Base-by-base conservation (phyloP, 306 rosid genomes). In the Gleditsia sinensis region DNA sequence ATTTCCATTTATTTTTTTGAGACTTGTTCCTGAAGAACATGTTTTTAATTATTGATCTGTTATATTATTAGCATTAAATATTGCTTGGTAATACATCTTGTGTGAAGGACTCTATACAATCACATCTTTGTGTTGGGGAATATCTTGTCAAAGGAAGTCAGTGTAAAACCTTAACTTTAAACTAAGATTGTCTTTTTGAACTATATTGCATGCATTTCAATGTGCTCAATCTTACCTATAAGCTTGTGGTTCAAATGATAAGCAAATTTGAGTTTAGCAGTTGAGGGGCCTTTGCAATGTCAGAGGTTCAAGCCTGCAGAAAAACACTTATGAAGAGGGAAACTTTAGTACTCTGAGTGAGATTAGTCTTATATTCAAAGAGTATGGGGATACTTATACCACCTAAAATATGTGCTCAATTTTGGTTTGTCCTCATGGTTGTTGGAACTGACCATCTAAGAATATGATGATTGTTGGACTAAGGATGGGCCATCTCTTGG, bases 141-240 rank as follows among this genome's bases (percentile, higher is more conserved):
- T 74, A 8, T 67, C 79, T 33, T 51, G 63, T 40, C 4, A 32
- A 54, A 66, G 54, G 27, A 71, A 64, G 46, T 78, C 43, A 37
- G 33, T 39, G 59, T 61, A 55, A 67, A 37, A 28, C 8, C 30
- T 20, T 51, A 9, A 63, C 43, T 65, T 71, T 28, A 54, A 62
- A 43, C 64, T 81, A 59, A 30, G 39, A 48, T 58, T 32, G 27
- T 60, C 27, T 33, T 33, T 33, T 9, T 60, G 20, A 17, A 12
- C 21, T 69, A 62, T 53, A 37, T 34, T 75, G 77, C 50, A 75
- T 55, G 51, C 63, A 36, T 37, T 62, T 32, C 39, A 69, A 16
- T 33, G 30, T 28, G 55, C 42, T 50, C 16, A 4, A 27, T 69
- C 14, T 53, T n/a, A n/a, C n/a, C n/a, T n/a, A n/a, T n/a, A n/a